These are phyloP conservation scores for Cucumis melo DNA, from an alignment of 306 rosid species.

Conservation along the genomic window DNA sequence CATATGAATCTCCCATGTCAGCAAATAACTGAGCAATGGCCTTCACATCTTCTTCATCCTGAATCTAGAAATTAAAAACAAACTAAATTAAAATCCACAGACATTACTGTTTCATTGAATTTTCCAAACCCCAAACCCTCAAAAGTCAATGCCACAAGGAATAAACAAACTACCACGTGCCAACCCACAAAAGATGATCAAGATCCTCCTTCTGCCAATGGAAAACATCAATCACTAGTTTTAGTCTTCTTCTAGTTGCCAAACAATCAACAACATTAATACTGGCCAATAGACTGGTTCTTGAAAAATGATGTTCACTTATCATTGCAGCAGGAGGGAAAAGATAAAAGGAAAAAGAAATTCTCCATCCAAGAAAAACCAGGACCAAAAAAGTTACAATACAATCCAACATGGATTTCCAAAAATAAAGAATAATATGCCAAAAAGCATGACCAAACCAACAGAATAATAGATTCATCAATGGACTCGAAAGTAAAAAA, in stretches of 20 bases:
- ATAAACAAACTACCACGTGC: too few relatives aligned
- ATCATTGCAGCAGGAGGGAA: background rate
- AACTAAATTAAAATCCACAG: too few relatives aligned
- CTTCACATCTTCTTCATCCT: conserved; percentile 99
- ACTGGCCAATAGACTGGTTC: background rate
- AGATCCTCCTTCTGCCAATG: background rate
- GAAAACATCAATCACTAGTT: background rate
- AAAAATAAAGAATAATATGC: background rate
- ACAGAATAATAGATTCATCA: background rate
- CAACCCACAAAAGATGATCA: background rate
- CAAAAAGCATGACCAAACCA: background rate
- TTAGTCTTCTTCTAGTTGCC: background rate
- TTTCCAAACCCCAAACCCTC: background rate
- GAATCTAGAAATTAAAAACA: conserved; percentile 14
- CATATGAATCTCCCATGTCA: conserved; percentile 98
- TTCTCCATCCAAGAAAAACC: background rate
- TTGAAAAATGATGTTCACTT: background rate
- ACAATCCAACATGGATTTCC: background rate
- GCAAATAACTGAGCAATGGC: conserved; percentile 96
- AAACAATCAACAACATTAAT: background rate
- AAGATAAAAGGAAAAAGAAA: background rate
- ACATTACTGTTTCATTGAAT: too few relatives aligned
- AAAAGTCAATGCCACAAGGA: too few relatives aligned
- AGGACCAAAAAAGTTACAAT: background rate
- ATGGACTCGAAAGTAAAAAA: background rate